Evolutionary conservation across 169 alveolate genomes (phyloP).

Genomic region (Eimeria praecox): DNA sequence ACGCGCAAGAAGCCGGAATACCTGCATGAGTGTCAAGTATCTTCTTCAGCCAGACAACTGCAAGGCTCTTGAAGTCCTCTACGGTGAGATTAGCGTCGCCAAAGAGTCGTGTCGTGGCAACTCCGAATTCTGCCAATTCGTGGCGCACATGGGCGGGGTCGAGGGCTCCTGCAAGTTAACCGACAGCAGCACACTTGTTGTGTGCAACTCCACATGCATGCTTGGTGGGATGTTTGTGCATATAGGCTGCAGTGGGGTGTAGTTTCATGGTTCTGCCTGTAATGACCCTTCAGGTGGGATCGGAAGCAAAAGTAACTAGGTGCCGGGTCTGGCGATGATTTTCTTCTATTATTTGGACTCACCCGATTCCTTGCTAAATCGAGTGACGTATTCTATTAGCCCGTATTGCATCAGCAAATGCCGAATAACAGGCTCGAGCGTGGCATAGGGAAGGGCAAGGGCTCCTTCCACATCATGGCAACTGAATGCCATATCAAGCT

Average conservation of each 20-base stretch:
- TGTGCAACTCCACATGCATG: neutral
- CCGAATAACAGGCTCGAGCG: constrained; percentile 90
- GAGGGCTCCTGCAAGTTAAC: constrained; percentile 85
- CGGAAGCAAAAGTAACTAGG: neutral
- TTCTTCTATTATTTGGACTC: neutral
- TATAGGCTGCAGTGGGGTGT: neutral
- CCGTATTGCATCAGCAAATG: constrained; percentile 90
- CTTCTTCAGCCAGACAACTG: constrained; percentile 89
- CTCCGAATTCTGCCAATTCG: constrained; percentile 84
- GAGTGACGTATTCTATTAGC: constrained; percentile 89
- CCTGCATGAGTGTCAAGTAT: constrained; percentile 89
- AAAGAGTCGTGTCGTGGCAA: constrained; percentile 79
- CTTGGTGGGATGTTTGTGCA: neutral
- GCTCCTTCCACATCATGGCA: constrained; percentile 89
- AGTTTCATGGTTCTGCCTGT: neutral
- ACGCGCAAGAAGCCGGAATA: neutral
- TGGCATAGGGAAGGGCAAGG: constrained; percentile 88
- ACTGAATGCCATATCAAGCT: constrained; percentile 87
- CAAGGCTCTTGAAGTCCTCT: constrained; percentile 90
- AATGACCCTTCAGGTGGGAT: neutral
- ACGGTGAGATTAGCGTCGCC: constrained; percentile 85
- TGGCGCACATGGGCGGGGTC: constrained; percentile 86
- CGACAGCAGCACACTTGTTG: neutral
- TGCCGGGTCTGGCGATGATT: neutral
- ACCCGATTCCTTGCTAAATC: constrained; percentile 88